phyloP scores from a whole-genome alignment of 768 basidiomycete genomes.

The Rhodotorula sphaerocarpa region DNA sequence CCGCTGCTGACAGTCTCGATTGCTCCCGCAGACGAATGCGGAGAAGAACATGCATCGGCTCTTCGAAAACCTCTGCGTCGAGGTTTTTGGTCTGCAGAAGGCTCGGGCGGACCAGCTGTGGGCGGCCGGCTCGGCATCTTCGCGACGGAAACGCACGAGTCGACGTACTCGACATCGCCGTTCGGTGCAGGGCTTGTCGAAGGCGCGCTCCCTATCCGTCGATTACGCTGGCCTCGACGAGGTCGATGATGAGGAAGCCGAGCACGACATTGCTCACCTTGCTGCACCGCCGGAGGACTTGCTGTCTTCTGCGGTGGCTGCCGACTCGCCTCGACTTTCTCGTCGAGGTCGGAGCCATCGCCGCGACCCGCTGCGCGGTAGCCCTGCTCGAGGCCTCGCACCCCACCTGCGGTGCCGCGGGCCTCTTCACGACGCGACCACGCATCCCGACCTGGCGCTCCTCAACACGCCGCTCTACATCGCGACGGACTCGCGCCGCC shows the following conservation, averaged over 20 bases:
- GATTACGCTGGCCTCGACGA: no score
- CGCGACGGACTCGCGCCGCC: constrained; percentile 54
- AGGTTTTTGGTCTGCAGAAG: constrained; percentile 14
- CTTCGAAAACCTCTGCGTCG: constrained; percentile 13
- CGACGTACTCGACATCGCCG: no score
- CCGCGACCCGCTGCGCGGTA: not conserved
- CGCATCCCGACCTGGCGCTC: constrained; percentile 6
- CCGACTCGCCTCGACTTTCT: no score
- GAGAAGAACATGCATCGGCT: constrained; percentile 10
- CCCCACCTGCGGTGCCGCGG: constrained; percentile 20
- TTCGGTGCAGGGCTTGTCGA: no score
- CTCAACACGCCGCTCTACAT: constrained; percentile 60
- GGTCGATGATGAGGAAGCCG: no score
- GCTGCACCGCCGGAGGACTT: no score
- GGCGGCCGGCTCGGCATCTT: no score
- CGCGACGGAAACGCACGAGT: no score
- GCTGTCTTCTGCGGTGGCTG: no score
- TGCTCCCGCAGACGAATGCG: constrained; percentile 4
- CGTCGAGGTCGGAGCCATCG: no score
- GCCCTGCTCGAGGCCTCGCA: constrained; percentile 5
- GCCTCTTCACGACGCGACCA: constrained; percentile 1
- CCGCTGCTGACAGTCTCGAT: not conserved
- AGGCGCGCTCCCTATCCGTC: no score
- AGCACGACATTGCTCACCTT: no score
- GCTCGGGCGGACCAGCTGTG: not conserved